Conservation (phyloP, 768 basidiomycete genomes). For the Hortiboletus campestris region DNA sequence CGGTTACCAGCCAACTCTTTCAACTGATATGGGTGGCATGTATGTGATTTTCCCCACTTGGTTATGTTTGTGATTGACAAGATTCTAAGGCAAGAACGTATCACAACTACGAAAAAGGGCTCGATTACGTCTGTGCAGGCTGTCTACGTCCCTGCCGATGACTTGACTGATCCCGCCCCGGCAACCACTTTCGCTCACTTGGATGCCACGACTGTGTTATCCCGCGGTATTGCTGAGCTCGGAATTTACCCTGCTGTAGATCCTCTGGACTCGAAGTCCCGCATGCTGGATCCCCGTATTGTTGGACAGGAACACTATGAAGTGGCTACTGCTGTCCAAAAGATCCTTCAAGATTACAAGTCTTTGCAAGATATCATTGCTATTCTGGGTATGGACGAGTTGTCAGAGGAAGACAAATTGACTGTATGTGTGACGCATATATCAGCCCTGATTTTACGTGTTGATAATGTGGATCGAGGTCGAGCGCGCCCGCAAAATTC, state of each 20-base stretch:
- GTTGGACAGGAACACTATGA: constrained; percentile 94
- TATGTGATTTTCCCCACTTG: constrained; percentile 38
- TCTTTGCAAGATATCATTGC: constrained; percentile 99
- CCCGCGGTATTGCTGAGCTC: constrained; percentile 97
- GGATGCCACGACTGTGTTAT: constrained; percentile 99
- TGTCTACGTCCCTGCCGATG: constrained; percentile 99
- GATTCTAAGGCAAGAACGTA: constrained; percentile 88
- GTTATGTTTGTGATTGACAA: constrained; percentile 5
- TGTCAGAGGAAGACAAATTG: constrained; percentile 99
- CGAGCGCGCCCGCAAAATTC: constrained; percentile 97
- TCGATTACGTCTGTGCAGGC: constrained; percentile 99
- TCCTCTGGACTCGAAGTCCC: constrained; percentile 98
- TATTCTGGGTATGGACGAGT: constrained; percentile 99
- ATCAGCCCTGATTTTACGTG: background rate
- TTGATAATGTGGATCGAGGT: constrained; percentile 48
- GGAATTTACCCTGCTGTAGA: constrained; percentile 99
- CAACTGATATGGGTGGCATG: constrained; percentile 99
- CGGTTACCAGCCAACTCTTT: constrained; percentile 99
- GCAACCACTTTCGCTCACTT: constrained; percentile 99
- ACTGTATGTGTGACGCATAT: constrained; percentile 39
- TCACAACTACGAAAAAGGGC: constrained; percentile 99
- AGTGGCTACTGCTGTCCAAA: constrained; percentile 94
- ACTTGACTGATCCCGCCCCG: constrained; percentile 99
- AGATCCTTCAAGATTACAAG: constrained; percentile 97
- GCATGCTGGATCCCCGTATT: constrained; percentile 99